A percentile compares a stretch with the other conserved stretches of the same genome.
Evolutionary conservation across 805 yeast species (phyloP).

Genomic region (Kuraishia ogatae): DNA sequence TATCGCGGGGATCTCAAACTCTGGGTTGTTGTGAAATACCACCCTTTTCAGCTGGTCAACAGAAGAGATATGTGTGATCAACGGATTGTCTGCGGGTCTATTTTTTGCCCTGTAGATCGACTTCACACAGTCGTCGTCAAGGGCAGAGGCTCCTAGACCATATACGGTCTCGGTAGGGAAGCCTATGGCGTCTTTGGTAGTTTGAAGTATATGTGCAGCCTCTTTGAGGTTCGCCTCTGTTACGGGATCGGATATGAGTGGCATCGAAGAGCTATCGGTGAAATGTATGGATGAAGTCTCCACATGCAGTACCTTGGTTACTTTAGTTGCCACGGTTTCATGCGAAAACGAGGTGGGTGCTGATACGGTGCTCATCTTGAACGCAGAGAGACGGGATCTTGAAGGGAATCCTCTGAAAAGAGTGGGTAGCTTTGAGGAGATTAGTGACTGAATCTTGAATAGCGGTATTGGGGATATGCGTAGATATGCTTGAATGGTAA

Average conservation of each 20-base stretch:
- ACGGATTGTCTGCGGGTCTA: slow-evolving; percentile 92
- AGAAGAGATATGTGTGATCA: slow-evolving; percentile 84
- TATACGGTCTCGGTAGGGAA: slow-evolving; percentile 98
- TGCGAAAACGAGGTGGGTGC: too few relatives aligned
- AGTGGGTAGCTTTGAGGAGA: not conserved
- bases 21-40: slow-evolving; percentile 28
- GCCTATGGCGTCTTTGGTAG: slow-evolving; percentile 60
- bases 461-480: too few relatives aligned
- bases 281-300: slow-evolving; percentile 45
- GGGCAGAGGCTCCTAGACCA: slow-evolving; percentile 87
- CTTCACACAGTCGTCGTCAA: slow-evolving; percentile 61
- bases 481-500: too few relatives aligned
- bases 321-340: not conserved
- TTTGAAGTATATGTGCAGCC: slow-evolving; percentile 52
- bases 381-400: not conserved
- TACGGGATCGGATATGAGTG: slow-evolving; percentile 39
- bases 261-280: slow-evolving; percentile 28
- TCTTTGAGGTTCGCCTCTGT: slow-evolving; percentile 40
- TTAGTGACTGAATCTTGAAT: not conserved
- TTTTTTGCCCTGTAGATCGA: slow-evolving; percentile 84
- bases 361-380: not conserved
- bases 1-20: slow-evolving; percentile 51
- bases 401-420: not conserved
- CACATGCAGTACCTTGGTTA: slow-evolving; percentile 44
- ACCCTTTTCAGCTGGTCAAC: slow-evolving; percentile 57